Base-by-base conservation (phyloP, 345 rosid genomes). In the Murraya paniculata region DNA sequence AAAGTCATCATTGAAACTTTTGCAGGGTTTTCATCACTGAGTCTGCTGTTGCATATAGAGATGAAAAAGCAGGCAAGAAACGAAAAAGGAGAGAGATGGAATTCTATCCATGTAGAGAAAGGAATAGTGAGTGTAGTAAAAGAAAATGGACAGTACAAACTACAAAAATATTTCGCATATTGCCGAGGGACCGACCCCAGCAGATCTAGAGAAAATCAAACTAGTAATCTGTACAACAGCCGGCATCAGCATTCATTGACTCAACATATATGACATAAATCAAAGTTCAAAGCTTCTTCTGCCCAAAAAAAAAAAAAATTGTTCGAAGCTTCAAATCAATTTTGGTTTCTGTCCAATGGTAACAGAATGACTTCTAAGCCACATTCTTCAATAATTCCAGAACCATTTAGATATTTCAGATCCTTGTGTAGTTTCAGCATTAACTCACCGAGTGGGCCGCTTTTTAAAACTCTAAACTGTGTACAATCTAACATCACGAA, bases 11-110 rank as follows among this genome's bases (percentile, higher is more conserved):
- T 87, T 80, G 85, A 86, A 86, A 82, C 76, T 77, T 75, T 75
- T 77, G 84, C 85, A 82, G 85, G 60, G 73, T 24, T 72, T 77
- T 75, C 77, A 75, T 85, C 82, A 78, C 85, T 84, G 86, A 64
- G 71, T 77, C 78, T 82, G 45, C 80, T 71, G 71, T 76, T 33
- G 78, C 78, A 60, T 25, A 50, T 50, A 53, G 18, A 25, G 41
- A 69, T 35, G 38, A 74, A 48, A 78, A 74, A 45, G 55, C 75
- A 76, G 48, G 28, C 41, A 65, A 22, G 14, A 57, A 58, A 70
- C 22, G 14, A 4, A 55, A 35, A 71, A 22, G 30, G 13, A 18
- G 22, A 69, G 50, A 13, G 50, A 13, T 45, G 9, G 56, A 55
- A 11, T 25, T 72, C 27, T 59, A 62, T 18, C 30, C 5, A 0